These are phyloP conservation scores for Solanum rostratum DNA, from an alignment of 257 asterid genomes.

Conservation along the genomic window DNA sequence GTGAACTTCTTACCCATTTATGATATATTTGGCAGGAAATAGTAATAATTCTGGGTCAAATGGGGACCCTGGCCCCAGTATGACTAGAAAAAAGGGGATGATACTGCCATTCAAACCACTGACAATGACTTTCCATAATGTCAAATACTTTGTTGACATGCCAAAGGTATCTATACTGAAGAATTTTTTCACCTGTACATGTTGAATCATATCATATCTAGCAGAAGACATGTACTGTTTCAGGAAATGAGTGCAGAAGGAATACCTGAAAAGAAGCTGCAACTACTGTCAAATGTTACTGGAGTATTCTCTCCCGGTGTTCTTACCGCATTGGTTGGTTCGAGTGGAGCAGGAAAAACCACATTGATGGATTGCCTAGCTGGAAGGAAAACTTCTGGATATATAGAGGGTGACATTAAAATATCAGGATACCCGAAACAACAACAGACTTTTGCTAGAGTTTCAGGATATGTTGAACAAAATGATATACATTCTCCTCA, in stretches of 20 bases:
- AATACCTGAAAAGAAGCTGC: conserved; percentile 56
- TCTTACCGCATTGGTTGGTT: conserved; percentile 81
- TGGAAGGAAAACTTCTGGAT: conserved; percentile 86
- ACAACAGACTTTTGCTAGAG: conserved; percentile 68
- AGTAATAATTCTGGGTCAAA: conserved; percentile 2
- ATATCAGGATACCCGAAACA: conserved; percentile 78
- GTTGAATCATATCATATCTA: not conserved
- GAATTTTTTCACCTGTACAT: not conserved
- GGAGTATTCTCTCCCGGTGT: conserved; percentile 86
- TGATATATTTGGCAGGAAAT: conserved; percentile 27
- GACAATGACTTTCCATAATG: conserved; percentile 65
- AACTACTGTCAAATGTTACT: conserved; percentile 61
- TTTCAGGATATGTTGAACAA: conserved; percentile 93
- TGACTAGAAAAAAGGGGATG: conserved; percentile 54
- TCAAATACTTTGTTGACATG: conserved; percentile 86
- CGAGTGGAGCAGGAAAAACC: conserved; percentile 97
- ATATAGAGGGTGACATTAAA: conserved; percentile 71
- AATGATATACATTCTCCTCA: conserved; percentile 93
- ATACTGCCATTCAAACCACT: conserved; percentile 88
- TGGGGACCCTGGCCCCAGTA: conserved; percentile 5
- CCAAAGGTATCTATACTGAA: conserved; percentile 49
- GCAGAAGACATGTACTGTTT: not conserved
- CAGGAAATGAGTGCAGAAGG: conserved; percentile 83
- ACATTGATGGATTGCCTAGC: conserved; percentile 94
- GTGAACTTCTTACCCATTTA: not conserved